phyloP scores from a whole-genome alignment of 2,329 filamentous ascomycete genomes.

The Ophioceras dolichostomum region DNA sequence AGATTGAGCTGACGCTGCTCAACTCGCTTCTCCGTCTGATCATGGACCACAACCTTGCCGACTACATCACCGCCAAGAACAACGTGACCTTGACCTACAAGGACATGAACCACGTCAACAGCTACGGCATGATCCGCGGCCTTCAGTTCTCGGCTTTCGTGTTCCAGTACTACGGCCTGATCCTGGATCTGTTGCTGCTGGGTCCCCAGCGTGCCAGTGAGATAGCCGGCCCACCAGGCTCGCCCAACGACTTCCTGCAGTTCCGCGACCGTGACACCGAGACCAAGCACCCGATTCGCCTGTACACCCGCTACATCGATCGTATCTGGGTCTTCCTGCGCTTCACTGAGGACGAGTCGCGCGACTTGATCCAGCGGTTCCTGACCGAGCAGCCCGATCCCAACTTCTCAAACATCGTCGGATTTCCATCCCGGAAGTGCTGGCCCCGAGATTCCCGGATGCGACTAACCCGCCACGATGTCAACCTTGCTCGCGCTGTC shows the following conservation, averaged over 20 bases:
- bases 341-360: conserved; percentile 86
- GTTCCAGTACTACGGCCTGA: conserved; percentile 96
- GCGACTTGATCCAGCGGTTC: conserved; percentile 94
- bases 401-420: conserved; percentile 98
- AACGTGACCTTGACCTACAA: conserved; percentile 99
- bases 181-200: conserved; percentile 83
- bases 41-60: conserved; percentile 98
- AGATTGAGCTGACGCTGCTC: conserved; percentile 91
- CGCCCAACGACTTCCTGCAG: conserved; percentile 93
- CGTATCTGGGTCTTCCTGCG: conserved; percentile 97
- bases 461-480: conserved; percentile 97
- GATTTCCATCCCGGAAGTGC: conserved; percentile 98
- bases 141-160: conserved; percentile 97
- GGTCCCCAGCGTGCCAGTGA: conserved; percentile 95
- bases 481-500: conserved; percentile 91
- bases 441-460: conserved; percentile 97
- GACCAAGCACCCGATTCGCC: conserved; percentile 82
- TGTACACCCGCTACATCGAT: conserved; percentile 98
- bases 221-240: conserved; percentile 86
- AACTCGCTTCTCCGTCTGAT: conserved; percentile 88
- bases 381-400: conserved; percentile 96
- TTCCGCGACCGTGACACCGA: conserved; percentile 91
- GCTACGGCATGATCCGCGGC: conserved; percentile 95
- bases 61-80: conserved; percentile 99
- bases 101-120: conserved; percentile 99